Percentiles rank a stretch among this genome's conserved stretches.
Evolutionary conservation across 192 early-diverging fungal genomes (phyloP).

Genomic region (Helicostylum pulchrum): DNA sequence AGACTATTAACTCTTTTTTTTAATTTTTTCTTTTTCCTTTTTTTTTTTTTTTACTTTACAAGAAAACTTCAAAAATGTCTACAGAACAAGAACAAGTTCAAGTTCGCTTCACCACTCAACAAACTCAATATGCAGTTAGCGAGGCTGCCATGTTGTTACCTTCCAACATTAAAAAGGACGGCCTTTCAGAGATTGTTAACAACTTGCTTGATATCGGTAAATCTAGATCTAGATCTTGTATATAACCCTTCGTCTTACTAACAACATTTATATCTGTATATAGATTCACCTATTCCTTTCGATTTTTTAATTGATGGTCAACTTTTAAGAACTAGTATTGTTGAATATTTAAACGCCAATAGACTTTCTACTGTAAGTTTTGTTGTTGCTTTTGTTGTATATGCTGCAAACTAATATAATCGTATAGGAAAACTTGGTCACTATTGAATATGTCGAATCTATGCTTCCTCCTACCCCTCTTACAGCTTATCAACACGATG

Average conservation of each 20-base stretch:
- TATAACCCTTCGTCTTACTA: slow-evolving; percentile 1
- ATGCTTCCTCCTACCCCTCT: slow-evolving; percentile 81
- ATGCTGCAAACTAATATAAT: background rate
- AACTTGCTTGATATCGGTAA: slow-evolving; percentile 63
- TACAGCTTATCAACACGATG: slow-evolving; percentile 84
- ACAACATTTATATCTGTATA: background rate
- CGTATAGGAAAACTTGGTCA: slow-evolving; percentile 73
- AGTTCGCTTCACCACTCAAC: slow-evolving; percentile 80
- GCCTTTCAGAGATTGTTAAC: slow-evolving; percentile 93
- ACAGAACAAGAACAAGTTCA: slow-evolving; percentile 66
- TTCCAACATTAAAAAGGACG: slow-evolving; percentile 77
- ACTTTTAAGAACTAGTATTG: slow-evolving; percentile 77
- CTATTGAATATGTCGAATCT: slow-evolving; percentile 90
- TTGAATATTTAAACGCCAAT: slow-evolving; percentile 67
- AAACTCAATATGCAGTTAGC: slow-evolving; percentile 70
- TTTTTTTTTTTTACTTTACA: too few relatives aligned
- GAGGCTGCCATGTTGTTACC: slow-evolving; percentile 88
- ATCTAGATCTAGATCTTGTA: too few relatives aligned
- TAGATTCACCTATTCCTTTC: slow-evolving; percentile 79
- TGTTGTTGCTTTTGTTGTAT: background rate
- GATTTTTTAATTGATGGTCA: slow-evolving; percentile 93
- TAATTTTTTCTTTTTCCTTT: too few relatives aligned
- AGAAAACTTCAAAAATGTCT: slow-evolving; percentile 9
- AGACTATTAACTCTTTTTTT: too few relatives aligned
- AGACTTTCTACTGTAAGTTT: slow-evolving; percentile 58